phyloP scores from a whole-genome alignment of 2,329 filamentous ascomycete genomes.

The Fusarium sororula region DNA sequence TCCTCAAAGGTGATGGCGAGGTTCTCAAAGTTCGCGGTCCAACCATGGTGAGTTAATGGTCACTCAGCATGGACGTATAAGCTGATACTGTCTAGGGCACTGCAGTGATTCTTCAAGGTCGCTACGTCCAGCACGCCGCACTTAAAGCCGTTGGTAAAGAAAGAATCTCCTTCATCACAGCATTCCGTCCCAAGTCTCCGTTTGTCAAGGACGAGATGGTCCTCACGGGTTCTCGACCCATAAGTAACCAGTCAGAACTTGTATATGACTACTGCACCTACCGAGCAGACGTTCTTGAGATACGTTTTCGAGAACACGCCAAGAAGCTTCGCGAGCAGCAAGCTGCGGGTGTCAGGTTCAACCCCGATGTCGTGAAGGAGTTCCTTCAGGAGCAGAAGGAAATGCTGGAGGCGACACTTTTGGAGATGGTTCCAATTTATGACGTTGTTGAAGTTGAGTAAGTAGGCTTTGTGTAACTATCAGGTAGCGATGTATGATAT shows the following conservation, averaged over 20 bases:
- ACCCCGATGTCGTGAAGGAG: slow-evolving; percentile 12
- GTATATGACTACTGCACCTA: slow-evolving; percentile 21
- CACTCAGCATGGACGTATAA: background rate
- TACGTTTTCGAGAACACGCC: slow-evolving; percentile 51
- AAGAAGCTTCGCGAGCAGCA: slow-evolving; percentile 21
- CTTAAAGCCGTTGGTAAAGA: slow-evolving; percentile 67
- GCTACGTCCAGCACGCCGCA: slow-evolving; percentile 73
- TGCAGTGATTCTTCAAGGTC: slow-evolving; percentile 72
- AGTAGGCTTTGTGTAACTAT: background rate
- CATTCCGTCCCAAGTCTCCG: slow-evolving; percentile 67
- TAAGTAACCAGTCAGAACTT: slow-evolving; percentile 51
- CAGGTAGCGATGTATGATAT: too few species aligned
- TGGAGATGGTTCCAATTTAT: slow-evolving; percentile 24
- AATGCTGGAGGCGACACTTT: slow-evolving; percentile 35
- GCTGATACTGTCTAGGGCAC: slow-evolving; percentile 57
- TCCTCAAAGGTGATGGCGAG: slow-evolving; percentile 63
- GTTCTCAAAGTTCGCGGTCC: slow-evolving; percentile 68
- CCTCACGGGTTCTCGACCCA: slow-evolving; percentile 66
- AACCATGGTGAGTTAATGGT: slow-evolving; percentile 58
- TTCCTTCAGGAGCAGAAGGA: slow-evolving; percentile 40
- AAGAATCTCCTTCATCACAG: slow-evolving; percentile 73
- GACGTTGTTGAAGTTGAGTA: slow-evolving; percentile 11
- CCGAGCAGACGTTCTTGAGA: slow-evolving; percentile 55
- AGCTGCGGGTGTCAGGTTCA: slow-evolving; percentile 21
- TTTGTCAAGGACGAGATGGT: slow-evolving; percentile 67